Evolutionary conservation across 352 stramenopile species (phyloP), one percentile per base, ranked within the genome.

Genomic region (Phytophthora pinifolia): DNA sequence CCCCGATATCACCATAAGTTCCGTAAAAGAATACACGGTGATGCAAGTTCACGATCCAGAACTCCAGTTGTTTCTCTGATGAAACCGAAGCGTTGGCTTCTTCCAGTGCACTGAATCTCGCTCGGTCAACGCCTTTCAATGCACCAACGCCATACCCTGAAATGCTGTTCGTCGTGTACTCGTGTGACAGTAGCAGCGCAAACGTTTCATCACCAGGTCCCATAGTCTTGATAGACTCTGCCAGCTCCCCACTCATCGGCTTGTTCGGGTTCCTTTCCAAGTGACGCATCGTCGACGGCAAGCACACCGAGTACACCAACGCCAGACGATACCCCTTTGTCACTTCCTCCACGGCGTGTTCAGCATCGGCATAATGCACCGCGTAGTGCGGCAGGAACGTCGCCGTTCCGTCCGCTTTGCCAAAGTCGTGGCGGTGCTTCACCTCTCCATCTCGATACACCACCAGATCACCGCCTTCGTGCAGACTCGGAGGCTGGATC

Each of bases 121-220:
- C 36, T 1, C 54, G 47, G 8, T 65, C 56, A 0, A 58, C 36
- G 2, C 56, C 56, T 35, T 65, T 64, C 9, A 65, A 29, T 33
- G 54, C 60, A 9, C 18, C 17, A 6, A 20, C 29, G 0, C 60
- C 60, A 50, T 30, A 13, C 43, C 39, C 2, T n/a, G 7, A n/a
- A 42, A 65, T 65, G 25, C 46, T 60, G 5, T 56, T 53, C 12
- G 59, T 48, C 18, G 60, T 59, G 12, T 59, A 70, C 36, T 65
- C 45, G 14, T 70, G 46, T 0, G 15, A 35, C 15, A 72, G 25
- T 14, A 72, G 18, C 25, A 72, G 17, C 8, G 49, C 50, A 32
- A 54, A 60, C 1, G 22, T 38, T 6, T 83, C 46, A 22, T 75
- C 78, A 45, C 74, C 66, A 30, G 63, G 69, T 44, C 70, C 46